Conservation (phyloP, 176 grass and related monocot genomes). For the Pontederia paniculata region DNA sequence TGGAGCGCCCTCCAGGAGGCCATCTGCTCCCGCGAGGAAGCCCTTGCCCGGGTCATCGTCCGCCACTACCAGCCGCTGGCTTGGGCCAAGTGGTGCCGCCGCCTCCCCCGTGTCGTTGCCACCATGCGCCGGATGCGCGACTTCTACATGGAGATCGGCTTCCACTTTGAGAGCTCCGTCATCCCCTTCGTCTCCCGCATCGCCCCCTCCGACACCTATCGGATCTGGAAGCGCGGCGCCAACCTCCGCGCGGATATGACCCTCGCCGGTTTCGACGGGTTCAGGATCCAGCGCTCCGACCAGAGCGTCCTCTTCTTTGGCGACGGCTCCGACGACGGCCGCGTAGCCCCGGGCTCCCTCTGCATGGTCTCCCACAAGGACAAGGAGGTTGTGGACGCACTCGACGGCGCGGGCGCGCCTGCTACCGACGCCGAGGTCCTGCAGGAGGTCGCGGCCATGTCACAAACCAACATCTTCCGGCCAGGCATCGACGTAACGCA, state of each 20-base stretch:
- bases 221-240: constrained; percentile 87
- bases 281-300: constrained; percentile 85
- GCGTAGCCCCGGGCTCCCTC: constrained; percentile 55
- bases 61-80: constrained; percentile 85
- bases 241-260: constrained; percentile 95
- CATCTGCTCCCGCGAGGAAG: constrained; percentile 84
- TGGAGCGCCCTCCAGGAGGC: constrained; percentile 96
- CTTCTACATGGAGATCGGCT: constrained; percentile 99
- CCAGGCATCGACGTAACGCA: constrained; percentile 88
- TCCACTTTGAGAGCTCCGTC: constrained; percentile 98
- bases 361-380: constrained; percentile 97
- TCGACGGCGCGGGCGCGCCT: constrained; percentile 47
- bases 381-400: constrained; percentile 73
- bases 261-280: constrained; percentile 86
- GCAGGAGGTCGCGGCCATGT: constrained; percentile 80
- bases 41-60: constrained; percentile 68
- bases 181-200: constrained; percentile 94
- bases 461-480: constrained; percentile 79
- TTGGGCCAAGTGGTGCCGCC: constrained; percentile 97
- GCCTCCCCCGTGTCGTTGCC: constrained; percentile 61
- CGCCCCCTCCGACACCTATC: constrained; percentile 90
- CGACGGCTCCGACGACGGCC: constrained; percentile 68
- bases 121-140: constrained; percentile 81
- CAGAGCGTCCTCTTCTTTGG: constrained; percentile 90
- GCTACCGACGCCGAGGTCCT: constrained; percentile 63